Conservation (phyloP, 140 eudicot genomes). For the Stevia rebaudiana region DNA sequence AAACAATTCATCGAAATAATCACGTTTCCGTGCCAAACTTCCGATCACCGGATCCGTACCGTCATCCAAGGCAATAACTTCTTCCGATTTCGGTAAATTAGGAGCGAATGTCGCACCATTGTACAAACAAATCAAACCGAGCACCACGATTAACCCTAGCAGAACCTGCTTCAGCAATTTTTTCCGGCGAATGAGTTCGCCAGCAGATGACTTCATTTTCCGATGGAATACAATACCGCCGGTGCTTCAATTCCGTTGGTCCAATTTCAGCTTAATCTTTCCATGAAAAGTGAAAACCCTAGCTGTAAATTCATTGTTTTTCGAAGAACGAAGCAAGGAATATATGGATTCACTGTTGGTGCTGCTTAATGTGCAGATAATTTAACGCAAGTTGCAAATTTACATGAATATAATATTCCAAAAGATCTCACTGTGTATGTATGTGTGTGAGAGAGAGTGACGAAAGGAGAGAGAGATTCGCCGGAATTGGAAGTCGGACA, state of each 20-base stretch:
- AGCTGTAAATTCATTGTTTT: slow-evolving; percentile 32
- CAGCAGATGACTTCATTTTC: slow-evolving; percentile 40
- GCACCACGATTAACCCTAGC: slow-evolving; percentile 38
- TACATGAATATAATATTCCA: slow-evolving; percentile 1
- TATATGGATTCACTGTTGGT: slow-evolving; percentile 11
- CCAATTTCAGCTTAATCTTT: slow-evolving; percentile 1
- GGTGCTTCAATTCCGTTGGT: not conserved
- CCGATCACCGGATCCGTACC: slow-evolving; percentile 61
- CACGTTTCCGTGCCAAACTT: slow-evolving; percentile 29
- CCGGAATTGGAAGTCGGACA: slow-evolving; percentile 24
- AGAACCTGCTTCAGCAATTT: slow-evolving; percentile 41
- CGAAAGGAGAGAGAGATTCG: slow-evolving; percentile 3
- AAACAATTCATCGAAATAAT: slow-evolving; percentile 42
- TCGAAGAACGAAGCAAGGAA: slow-evolving; percentile 19
- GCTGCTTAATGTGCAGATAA: slow-evolving; percentile 6
- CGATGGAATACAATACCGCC: slow-evolving; percentile 9
- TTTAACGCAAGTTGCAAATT: slow-evolving; percentile 12
- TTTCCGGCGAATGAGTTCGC: slow-evolving; percentile 31
- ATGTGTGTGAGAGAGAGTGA: slow-evolving; percentile 16
- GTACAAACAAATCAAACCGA: slow-evolving; percentile 59
- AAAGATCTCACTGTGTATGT: slow-evolving; percentile 1
- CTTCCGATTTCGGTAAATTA: slow-evolving; percentile 35
- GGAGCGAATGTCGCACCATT: slow-evolving; percentile 48
- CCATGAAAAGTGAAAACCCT: slow-evolving; percentile 38
- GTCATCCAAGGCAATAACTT: slow-evolving; percentile 30